phyloP scores from a whole-genome alignment of 768 basidiomycete species.

The Russula olivacea region DNA sequence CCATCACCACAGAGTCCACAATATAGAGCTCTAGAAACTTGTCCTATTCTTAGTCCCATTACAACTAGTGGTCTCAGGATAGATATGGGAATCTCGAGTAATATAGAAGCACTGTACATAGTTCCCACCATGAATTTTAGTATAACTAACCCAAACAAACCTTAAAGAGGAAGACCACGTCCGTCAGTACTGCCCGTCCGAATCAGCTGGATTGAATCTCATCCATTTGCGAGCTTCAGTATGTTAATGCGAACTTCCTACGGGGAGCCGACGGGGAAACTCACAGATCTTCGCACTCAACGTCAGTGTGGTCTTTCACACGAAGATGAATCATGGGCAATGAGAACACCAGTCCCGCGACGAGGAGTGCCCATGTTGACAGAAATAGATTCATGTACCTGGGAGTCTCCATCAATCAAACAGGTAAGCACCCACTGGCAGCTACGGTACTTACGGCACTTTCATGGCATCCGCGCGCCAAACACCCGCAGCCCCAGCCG shows the following conservation, averaged over 20 bases:
- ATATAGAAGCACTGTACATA: constrained; percentile 7
- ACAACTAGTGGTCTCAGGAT: neutral
- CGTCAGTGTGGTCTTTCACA: constrained; percentile 54
- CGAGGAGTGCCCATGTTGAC: constrained; percentile 69
- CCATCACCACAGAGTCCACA: neutral
- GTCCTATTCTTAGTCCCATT: neutral
- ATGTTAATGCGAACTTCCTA: neutral
- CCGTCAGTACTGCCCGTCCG: neutral
- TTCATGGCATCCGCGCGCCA: constrained; percentile 65
- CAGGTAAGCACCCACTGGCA: neutral
- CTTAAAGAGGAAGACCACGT: neutral
- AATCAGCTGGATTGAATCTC: constrained; percentile 11
- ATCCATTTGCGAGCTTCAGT: constrained; percentile 9
- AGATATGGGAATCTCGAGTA: constrained; percentile 7
- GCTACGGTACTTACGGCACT: constrained; percentile 46
- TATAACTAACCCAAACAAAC: neutral
- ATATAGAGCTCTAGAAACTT: neutral
- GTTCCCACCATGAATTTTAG: neutral
- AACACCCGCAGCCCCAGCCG: constrained; percentile 64
- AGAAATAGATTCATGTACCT: constrained; percentile 65
- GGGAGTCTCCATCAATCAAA: constrained; percentile 11
- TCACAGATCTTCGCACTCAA: constrained; percentile 49
- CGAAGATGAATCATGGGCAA: constrained; percentile 70
- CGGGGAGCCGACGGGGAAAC: constrained; percentile 26
- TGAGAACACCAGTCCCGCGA: constrained; percentile 57